phyloP scores from a whole-genome alignment of 2,329 filamentous ascomycete species.

The Cordyceps farinosa region DNA sequence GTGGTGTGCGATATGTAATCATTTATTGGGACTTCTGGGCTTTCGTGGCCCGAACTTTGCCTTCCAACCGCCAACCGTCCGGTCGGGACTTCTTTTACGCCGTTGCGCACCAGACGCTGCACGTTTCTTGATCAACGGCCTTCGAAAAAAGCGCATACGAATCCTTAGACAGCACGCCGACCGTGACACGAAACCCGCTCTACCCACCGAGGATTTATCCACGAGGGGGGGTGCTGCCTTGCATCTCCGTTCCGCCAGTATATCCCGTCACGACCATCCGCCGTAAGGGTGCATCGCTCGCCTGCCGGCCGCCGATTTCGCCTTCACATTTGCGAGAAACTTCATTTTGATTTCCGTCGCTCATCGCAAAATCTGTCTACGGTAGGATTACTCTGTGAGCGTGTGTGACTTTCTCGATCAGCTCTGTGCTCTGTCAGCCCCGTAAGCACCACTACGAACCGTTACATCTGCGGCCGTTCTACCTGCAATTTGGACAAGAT shows the following conservation, averaged over 20 bases:
- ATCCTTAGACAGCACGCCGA: neutral
- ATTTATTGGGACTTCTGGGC: constrained; percentile 2
- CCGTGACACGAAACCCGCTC: neutral
- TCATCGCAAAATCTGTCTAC: neutral
- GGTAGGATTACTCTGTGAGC: neutral
- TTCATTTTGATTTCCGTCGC: neutral
- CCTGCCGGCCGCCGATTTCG: neutral
- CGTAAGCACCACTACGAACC: neutral
- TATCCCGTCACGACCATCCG: neutral
- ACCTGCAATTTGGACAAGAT: neutral
- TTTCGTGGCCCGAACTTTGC: neutral
- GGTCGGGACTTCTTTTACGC: neutral
- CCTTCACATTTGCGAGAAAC: neutral
- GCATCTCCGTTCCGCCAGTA: neutral
- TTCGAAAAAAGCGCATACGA: neutral
- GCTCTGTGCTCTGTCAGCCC: neutral
- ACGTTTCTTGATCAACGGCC: neutral
- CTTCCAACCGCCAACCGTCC: neutral
- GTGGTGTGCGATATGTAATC: constrained; percentile 10
- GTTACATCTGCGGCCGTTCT: neutral
- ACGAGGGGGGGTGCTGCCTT: constrained; percentile 11
- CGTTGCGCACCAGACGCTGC: neutral
- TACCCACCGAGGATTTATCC: constrained; percentile 7
- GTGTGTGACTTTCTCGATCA: neutral
- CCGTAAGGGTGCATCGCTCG: neutral